phyloP scores from a whole-genome alignment of 2,329 filamentous ascomycete genomes.

The Rugonectria rugulosa region DNA sequence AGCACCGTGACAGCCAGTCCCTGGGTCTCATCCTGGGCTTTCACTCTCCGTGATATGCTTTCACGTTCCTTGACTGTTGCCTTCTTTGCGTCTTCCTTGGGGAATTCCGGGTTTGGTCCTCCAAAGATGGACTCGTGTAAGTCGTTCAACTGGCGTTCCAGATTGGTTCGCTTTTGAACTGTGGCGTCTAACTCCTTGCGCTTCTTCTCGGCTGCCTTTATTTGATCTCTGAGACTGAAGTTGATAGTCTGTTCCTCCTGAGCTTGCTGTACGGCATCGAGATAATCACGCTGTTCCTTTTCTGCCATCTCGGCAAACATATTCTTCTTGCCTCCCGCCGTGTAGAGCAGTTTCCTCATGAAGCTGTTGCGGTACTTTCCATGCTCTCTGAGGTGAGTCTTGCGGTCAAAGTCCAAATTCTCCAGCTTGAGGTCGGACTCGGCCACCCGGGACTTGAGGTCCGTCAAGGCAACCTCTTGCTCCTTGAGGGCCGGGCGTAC shows the following conservation, averaged over 20 bases:
- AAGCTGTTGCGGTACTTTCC: conserved; percentile 61
- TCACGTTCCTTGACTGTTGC: conserved; percentile 43
- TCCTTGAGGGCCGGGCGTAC: conserved; percentile 54
- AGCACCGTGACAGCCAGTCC: conserved; percentile 51
- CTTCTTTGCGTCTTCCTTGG: conserved; percentile 61
- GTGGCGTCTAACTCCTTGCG: conserved; percentile 47
- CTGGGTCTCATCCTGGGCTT: conserved; percentile 49
- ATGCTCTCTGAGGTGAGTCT: conserved; percentile 59
- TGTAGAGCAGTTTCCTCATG: conserved; percentile 60
- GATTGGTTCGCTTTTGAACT: conserved; percentile 45
- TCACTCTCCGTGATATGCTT: conserved; percentile 47
- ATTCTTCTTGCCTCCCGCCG: conserved; percentile 55
- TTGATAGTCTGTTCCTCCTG: conserved; percentile 54
- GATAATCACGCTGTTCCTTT: conserved; percentile 64
- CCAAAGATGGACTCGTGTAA: conserved; percentile 61
- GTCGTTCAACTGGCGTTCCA: conserved; percentile 56
- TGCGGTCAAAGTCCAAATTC: conserved; percentile 49
- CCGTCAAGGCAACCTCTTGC: conserved; percentile 53
- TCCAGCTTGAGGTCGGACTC: conserved; percentile 48
- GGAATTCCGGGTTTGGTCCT: conserved; percentile 59
- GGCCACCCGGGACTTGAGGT: conserved; percentile 52
- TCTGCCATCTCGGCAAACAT: conserved; percentile 52
- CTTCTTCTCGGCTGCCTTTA: conserved; percentile 49
- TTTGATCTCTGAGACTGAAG: conserved; percentile 48
- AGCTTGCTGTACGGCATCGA: conserved; percentile 58